Conservation (phyloP, 306 rosid genomes). For the Quercus variabilis region DNA sequence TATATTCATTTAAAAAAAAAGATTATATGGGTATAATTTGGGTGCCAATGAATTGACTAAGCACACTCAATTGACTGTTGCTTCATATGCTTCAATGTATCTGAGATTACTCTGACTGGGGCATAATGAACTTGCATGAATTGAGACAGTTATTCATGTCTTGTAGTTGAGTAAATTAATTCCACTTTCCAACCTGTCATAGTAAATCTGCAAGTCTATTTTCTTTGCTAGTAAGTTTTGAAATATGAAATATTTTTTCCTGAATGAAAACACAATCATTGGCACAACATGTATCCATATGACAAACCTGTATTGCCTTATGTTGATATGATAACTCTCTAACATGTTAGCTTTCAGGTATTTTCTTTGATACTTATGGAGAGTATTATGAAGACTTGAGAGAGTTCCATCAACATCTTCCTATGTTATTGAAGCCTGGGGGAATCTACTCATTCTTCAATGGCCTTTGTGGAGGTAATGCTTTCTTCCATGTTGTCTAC, state of each 20-base stretch:
- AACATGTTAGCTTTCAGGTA: constrained; percentile 45
- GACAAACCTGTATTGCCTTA: neutral
- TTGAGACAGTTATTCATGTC: neutral
- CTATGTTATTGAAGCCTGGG: constrained; percentile 65
- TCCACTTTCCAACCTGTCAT: neutral
- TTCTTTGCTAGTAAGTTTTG: neutral
- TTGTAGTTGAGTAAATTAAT: neutral
- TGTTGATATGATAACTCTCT: neutral
- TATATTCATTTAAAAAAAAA: neutral
- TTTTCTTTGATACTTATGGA: constrained; percentile 94
- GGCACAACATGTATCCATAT: neutral
- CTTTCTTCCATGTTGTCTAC: constrained; percentile 90
- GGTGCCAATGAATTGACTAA: neutral
- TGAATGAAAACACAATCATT: neutral
- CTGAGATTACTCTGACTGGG: neutral
- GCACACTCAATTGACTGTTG: neutral
- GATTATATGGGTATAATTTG: neutral
- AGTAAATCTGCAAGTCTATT: neutral
- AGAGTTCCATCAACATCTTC: constrained; percentile 91
- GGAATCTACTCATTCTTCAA: constrained; percentile 91
- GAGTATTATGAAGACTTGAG: constrained; percentile 89
- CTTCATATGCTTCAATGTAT: neutral
- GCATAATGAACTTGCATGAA: neutral
- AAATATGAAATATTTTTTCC: neutral
- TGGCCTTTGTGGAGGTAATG: constrained; percentile 94